These are phyloP conservation scores for Theileria orientalis DNA, from an alignment of 169 alveolate species.

Conservation along the genomic window DNA sequence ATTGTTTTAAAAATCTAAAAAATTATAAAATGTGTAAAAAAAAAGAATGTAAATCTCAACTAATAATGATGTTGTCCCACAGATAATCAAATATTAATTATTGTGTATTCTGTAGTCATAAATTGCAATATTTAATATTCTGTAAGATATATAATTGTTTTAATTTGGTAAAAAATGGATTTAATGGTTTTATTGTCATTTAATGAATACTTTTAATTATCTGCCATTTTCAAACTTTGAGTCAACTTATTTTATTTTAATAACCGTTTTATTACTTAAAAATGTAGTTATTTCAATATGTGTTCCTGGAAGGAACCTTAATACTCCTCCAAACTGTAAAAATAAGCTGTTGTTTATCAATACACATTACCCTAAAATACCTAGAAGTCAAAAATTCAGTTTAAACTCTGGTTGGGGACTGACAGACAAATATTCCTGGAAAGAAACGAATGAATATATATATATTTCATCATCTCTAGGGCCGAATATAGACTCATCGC, in stretches of 20 bases:
- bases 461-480: conserved; percentile 8
- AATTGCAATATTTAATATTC: not conserved
- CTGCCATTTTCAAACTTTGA: not conserved
- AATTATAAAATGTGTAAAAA: not conserved
- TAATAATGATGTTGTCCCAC: not conserved
- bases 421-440: conserved; percentile 54
- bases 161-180: no score
- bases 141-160: not conserved
- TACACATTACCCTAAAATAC: not conserved
- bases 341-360: no score
- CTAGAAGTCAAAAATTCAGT: not conserved
- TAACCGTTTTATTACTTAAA: not conserved
- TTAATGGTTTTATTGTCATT: not conserved
- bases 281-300: not conserved
- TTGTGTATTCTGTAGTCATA: not conserved
- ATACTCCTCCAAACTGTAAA: not conserved
- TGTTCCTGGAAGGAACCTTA: not conserved
- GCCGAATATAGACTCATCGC: not conserved
- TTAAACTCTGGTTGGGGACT: conserved; percentile 61
- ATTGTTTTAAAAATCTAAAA: not conserved
- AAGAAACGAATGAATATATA: conserved; percentile 30
- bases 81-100: not conserved
- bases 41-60: not conserved
- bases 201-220: not conserved
- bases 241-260: not conserved